Evolutionary conservation across 768 basidiomycete genomes (phyloP).

Genomic region (Pisolithus albus): DNA sequence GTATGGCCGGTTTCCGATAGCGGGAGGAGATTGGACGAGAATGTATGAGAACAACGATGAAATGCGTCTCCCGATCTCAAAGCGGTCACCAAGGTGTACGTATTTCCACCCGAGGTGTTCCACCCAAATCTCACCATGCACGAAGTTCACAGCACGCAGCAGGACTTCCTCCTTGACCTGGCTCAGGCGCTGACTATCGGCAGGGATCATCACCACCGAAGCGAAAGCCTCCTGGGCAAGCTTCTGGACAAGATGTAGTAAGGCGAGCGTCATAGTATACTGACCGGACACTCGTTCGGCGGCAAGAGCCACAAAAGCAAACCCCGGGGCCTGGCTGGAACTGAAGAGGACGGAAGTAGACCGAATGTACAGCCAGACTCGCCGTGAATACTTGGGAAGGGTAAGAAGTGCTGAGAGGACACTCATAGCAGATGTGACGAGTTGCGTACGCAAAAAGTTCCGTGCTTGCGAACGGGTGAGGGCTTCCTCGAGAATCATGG

Average conservation of each 20-base stretch:
- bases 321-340: conserved; percentile 45
- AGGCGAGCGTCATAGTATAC: conserved; percentile 76
- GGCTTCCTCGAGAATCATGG: conserved; percentile 75
- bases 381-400: conserved; percentile 66
- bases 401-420: conserved; percentile 73
- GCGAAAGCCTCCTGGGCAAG: conserved; percentile 68
- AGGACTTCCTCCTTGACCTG: conserved; percentile 82
- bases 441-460: conserved; percentile 44
- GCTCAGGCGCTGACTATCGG: conserved; percentile 53
- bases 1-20: conserved; percentile 51
- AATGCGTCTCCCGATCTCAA: conserved; percentile 70
- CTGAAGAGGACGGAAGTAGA: conserved; percentile 75
- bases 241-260: conserved; percentile 70
- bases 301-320: conserved; percentile 60
- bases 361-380: conserved; percentile 85
- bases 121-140: conserved; percentile 86
- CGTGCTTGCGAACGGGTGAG: conserved; percentile 46
- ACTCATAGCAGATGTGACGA: conserved; percentile 77
- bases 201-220: conserved; percentile 40
- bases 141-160: conserved; percentile 65
- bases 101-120: conserved; percentile 86
- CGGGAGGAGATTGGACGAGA: conserved; percentile 53
- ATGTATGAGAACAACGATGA: conserved; percentile 62
- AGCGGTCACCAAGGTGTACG: conserved; percentile 69
- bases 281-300: conserved; percentile 64